These are phyloP conservation scores for Pilobolus umbonatus DNA, from an alignment of 192 early-diverging fungal species.

Conservation along the genomic window DNA sequence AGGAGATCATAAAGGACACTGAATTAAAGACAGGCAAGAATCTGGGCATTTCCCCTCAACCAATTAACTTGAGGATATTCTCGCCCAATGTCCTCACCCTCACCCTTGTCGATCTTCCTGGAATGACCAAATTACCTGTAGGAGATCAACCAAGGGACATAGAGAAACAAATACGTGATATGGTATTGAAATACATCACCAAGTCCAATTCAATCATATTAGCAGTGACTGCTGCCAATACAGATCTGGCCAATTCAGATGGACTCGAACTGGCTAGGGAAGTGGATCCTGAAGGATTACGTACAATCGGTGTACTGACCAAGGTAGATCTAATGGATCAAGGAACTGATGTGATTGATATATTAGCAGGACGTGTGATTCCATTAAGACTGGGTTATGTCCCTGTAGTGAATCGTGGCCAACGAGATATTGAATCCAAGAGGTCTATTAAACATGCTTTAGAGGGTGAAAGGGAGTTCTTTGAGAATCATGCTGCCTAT, in stretches of 20 bases:
- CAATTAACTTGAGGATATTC: conserved; percentile 96
- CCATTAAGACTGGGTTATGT: conserved; percentile 96
- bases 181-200: conserved; percentile 96
- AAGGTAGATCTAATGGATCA: conserved; percentile 99
- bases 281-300: conserved; percentile 96
- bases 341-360: conserved; percentile 99
- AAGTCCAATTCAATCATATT: conserved; percentile 98
- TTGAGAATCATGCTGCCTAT: conserved; percentile 94
- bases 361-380: conserved; percentile 94
- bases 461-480: conserved; percentile 86
- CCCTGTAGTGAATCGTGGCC: conserved; percentile 98
- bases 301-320: conserved; percentile 99
- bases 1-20: conserved; percentile 92
- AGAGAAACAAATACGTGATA: conserved; percentile 96
- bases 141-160: conserved; percentile 99
- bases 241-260: conserved; percentile 98
- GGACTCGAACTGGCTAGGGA: conserved; percentile 98
- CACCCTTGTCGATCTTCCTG: conserved; percentile 98
- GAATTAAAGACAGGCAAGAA: conserved; percentile 83
- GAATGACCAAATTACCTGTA: conserved; percentile 98
- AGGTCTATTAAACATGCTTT: conserved; percentile 86
- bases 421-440: conserved; percentile 93
- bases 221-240: conserved; percentile 96
- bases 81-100: conserved; percentile 98
- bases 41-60: conserved; percentile 86